Evolutionary conservation across 805 yeast genomes (phyloP).

Genomic region (Komagataella mondaviorum): DNA sequence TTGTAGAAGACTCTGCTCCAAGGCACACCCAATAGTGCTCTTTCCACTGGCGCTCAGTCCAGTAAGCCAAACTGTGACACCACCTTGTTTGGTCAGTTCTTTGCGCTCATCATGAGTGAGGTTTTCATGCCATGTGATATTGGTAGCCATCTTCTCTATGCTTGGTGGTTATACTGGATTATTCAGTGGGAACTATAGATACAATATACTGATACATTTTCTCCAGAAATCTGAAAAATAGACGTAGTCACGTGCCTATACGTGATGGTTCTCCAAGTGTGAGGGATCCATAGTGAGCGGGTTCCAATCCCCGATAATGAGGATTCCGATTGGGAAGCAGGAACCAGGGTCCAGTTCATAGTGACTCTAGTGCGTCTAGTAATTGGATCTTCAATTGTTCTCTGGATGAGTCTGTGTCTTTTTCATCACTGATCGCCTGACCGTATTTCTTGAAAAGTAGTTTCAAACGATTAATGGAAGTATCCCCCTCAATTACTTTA

Average conservation of each 20-base stretch:
- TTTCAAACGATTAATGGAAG: conserved; percentile 10
- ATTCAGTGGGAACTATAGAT: not conserved
- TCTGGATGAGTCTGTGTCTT: conserved; percentile 6
- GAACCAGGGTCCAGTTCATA: conserved; percentile 1
- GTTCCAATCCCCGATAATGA: not conserved
- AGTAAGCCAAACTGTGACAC: conserved; percentile 90
- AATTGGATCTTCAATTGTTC: not conserved
- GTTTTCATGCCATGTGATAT: conserved; percentile 94
- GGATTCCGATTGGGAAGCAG: conserved; percentile 1
- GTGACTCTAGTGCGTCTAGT: not conserved
- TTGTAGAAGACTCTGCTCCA: conserved; percentile 70
- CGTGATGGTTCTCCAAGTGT: conserved; percentile 3
- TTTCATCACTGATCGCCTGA: conserved; percentile 9
- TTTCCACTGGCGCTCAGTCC: conserved; percentile 95
- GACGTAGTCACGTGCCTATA: not conserved
- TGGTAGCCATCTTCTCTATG: conserved; percentile 59
- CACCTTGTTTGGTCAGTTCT: conserved; percentile 59
- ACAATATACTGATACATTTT: not conserved
- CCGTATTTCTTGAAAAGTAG: conserved; percentile 17
- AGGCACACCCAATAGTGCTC: conserved; percentile 87
- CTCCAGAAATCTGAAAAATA: not conserved
- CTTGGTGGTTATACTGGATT: not conserved
- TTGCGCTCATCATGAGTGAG: conserved; percentile 74
- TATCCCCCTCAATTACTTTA: conserved; percentile 10
- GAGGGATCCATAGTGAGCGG: conserved; percentile 1